Base-by-base conservation (phyloP, 805 yeast genomes). In the Lipomyces starkeyi region DNA sequence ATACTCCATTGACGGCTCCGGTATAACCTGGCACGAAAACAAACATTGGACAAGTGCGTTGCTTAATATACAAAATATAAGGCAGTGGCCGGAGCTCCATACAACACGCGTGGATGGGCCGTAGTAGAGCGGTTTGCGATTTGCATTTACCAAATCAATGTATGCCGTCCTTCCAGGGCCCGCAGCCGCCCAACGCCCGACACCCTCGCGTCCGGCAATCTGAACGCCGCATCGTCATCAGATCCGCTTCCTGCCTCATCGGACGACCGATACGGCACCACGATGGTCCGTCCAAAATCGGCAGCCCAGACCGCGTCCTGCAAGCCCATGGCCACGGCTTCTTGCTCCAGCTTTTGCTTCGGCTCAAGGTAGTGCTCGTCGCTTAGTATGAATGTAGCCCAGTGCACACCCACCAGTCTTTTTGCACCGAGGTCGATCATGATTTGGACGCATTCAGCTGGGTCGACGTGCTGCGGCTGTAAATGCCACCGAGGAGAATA, bases 401-500 rank as follows among this genome's bases (percentile, higher is more conserved):
- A 94, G 78, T 94, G 98, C 40, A 94, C 92, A 0, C 98, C 98
- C 62, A 90, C 85, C 79, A 91, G 85, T 69, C 84, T 85, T 65
- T 83, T 77, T 1, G 91, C 87, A 5, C 83, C 79, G 66, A 92
- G 74, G 70, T 89, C 91, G 17, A 83, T 75, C 84, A 88, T 87
- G 3, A 93, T 88, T 68, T 86, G 81, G 2, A 91, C 70, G 11
- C 93, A 87, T 74, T 94, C 98, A 52, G 80, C 82, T 0, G 98
- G 98, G 61, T 88, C 87, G 60, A 89, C 90, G 76, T 94, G 98
- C 73, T 97, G 85, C 3, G 97, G 94, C 66, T 85, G 85, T 75
- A 94, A 93, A 75, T 93, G 98, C 97, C 97, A 91, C 73, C 90
- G 86, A 0, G 98, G 98, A 73, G 93, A 89, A 78, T 94, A 94